Evolutionary conservation across 2,329 filamentous ascomycete species (phyloP).

Genomic region (Alternaria solani): DNA sequence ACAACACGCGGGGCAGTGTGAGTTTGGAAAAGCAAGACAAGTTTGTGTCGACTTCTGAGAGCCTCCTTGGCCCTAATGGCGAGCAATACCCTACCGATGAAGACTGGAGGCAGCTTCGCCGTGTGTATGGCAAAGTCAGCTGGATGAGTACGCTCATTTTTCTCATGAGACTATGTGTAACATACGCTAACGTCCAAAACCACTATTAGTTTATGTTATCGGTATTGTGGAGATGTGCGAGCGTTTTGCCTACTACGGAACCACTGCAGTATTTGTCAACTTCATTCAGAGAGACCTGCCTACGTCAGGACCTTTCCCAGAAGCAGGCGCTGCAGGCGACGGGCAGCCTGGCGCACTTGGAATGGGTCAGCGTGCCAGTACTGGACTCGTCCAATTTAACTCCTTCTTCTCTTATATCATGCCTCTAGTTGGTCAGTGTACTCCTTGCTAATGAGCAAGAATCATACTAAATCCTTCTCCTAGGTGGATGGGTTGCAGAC

Average conservation of each 20-base stretch:
- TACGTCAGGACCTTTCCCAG: slow-evolving; percentile 58
- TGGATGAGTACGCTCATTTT: slow-evolving; percentile 27
- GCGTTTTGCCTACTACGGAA: slow-evolving; percentile 44
- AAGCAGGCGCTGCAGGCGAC: slow-evolving; percentile 53
- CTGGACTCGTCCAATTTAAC: slow-evolving; percentile 35
- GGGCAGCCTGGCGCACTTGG: slow-evolving; percentile 40
- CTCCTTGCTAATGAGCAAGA: not conserved
- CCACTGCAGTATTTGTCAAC: slow-evolving; percentile 38
- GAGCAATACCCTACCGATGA: slow-evolving; percentile 39
- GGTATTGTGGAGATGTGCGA: slow-evolving; percentile 44
- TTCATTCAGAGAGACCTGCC: slow-evolving; percentile 55
- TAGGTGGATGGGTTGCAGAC: slow-evolving; percentile 66
- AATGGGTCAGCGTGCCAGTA: slow-evolving; percentile 38
- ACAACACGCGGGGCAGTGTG: slow-evolving; percentile 9
- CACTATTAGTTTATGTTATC: slow-evolving; percentile 32
- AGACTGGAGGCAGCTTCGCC: slow-evolving; percentile 40
- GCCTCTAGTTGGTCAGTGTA: slow-evolving; percentile 34
- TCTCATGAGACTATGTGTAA: not conserved
- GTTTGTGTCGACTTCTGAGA: slow-evolving; percentile 12
- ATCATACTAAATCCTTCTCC: slow-evolving; percentile 54
- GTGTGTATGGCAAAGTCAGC: slow-evolving; percentile 42
- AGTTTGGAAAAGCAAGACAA: slow-evolving; percentile 21
- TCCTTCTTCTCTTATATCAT: slow-evolving; percentile 34
- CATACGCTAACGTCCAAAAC: not conserved
- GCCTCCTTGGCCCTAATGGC: slow-evolving; percentile 32